Conservation (phyloP, 192 early-diverging fungal genomes). For the Coemansia sp. region DNA sequence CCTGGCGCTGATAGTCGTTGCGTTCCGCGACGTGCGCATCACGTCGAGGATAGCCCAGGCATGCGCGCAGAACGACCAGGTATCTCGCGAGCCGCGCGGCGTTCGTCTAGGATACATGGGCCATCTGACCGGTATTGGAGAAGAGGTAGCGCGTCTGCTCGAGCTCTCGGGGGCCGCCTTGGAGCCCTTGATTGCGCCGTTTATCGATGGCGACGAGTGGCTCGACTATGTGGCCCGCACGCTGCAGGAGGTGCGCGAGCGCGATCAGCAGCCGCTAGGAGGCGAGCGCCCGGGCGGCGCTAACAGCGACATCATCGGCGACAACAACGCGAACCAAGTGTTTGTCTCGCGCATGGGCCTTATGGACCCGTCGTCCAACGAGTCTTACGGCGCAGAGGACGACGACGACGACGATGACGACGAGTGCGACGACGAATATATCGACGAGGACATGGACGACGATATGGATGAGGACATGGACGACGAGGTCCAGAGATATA, state of each 20-base stretch:
- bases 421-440: slow-evolving; percentile 12
- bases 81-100: slow-evolving; percentile 79
- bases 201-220: slow-evolving; percentile 52
- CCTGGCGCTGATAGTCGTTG: slow-evolving; percentile 58
- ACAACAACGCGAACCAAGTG: slow-evolving; percentile 21
- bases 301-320: slow-evolving; percentile 6
- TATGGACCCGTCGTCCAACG: slow-evolving; percentile 27
- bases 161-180: slow-evolving; percentile 61
- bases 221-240: slow-evolving; percentile 47
- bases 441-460: slow-evolving; percentile 33
- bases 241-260: slow-evolving; percentile 40
- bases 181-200: slow-evolving; percentile 44
- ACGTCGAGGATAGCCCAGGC: slow-evolving; percentile 82
- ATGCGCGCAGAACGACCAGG: slow-evolving; percentile 77
- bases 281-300: slow-evolving; percentile 42
- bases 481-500: slow-evolving; percentile 1
- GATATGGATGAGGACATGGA: slow-evolving; percentile 18
- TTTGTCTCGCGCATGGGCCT: slow-evolving; percentile 53
- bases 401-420: slow-evolving; percentile 33
- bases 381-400: slow-evolving; percentile 27
- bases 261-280: slow-evolving; percentile 51
- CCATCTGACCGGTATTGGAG: slow-evolving; percentile 94
- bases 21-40: slow-evolving; percentile 83
- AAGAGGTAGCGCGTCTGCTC: slow-evolving; percentile 87
- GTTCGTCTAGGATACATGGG: slow-evolving; percentile 97